A percentile compares a stretch with the other conserved stretches of the same genome.
Evolutionary conservation across 2,329 filamentous ascomycete genomes (phyloP).

Genomic region (Talaromyces piceae): DNA sequence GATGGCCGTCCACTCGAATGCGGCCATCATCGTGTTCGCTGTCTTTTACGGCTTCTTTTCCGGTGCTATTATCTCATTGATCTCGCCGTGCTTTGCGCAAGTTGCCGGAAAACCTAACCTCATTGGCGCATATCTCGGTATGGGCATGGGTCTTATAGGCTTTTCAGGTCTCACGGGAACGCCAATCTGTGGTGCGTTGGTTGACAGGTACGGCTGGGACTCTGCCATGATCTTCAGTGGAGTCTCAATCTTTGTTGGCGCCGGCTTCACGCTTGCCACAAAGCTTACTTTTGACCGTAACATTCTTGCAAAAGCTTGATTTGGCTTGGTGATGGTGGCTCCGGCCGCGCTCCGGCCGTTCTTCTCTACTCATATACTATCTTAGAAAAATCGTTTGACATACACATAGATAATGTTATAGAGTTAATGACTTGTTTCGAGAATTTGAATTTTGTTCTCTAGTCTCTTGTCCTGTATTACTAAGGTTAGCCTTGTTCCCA

Average conservation of each 20-base stretch:
- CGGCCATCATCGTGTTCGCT: slow-evolving; percentile 24
- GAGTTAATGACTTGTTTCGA: no score
- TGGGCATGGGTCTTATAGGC: slow-evolving; percentile 25
- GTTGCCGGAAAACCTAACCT: slow-evolving; percentile 21
- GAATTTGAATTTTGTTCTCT: no score
- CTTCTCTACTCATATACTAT: no score
- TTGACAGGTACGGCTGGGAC: slow-evolving; percentile 34
- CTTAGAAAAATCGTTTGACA: no score
- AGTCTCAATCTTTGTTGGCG: not conserved
- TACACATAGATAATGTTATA: no score
- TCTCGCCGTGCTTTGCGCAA: slow-evolving; percentile 8
- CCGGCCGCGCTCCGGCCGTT: not conserved
- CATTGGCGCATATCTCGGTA: slow-evolving; percentile 16
- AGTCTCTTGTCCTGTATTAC: no score
- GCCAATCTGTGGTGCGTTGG: slow-evolving; percentile 39
- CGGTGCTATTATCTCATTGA: slow-evolving; percentile 24
- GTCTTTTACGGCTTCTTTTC: slow-evolving; percentile 26
- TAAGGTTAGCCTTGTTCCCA: no score
- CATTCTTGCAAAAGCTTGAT: not conserved
- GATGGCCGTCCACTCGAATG: slow-evolving; percentile 18
- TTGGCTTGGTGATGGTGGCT: not conserved
- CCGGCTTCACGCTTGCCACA: not conserved
- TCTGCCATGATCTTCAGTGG: slow-evolving; percentile 7
- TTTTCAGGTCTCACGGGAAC: slow-evolving; percentile 43
- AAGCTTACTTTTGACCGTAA: not conserved